Conservation (phyloP, 106 monocot genomes). For the Dioscorea dumetorum region DNA sequence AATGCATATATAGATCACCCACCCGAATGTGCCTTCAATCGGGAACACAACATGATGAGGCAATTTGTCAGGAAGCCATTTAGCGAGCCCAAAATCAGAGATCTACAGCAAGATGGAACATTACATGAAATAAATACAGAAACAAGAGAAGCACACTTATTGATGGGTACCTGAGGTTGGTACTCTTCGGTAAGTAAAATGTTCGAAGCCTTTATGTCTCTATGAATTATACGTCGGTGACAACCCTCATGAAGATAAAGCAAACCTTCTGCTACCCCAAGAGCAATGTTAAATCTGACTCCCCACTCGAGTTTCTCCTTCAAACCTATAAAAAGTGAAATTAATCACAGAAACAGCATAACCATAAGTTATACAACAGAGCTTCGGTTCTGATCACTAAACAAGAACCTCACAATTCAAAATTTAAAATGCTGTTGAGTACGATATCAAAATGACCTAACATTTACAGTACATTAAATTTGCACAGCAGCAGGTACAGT, state of each 20-base stretch:
- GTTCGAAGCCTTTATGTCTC: constrained; percentile 97
- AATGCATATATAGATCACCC: not conserved
- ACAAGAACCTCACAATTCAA: no score
- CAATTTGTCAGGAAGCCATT: constrained; percentile 96
- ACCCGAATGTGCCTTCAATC: constrained; percentile 99
- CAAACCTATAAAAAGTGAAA: constrained; percentile 38
- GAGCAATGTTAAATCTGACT: constrained; percentile 69
- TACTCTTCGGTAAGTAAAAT: constrained; percentile 81
- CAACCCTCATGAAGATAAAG: constrained; percentile 86
- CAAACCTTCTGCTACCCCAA: constrained; percentile 86
- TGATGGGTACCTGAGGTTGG: constrained; percentile 64
- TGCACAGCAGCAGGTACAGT: no score
- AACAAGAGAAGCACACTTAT: not conserved
- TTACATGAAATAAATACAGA: not conserved
- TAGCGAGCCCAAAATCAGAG: constrained; percentile 97
- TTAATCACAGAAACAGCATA: no score
- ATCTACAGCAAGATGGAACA: constrained; percentile 31
- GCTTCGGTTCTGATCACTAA: no score
- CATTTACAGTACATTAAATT: no score
- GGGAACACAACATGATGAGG: constrained; percentile 81
- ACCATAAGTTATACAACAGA: no score
- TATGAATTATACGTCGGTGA: constrained; percentile 88
- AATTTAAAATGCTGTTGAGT: no score
- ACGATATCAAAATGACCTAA: no score
- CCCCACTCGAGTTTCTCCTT: constrained; percentile 63